Conservation (phyloP, 371 early-diverging fungal genomes). For the Mucor ambiguus region DNA sequence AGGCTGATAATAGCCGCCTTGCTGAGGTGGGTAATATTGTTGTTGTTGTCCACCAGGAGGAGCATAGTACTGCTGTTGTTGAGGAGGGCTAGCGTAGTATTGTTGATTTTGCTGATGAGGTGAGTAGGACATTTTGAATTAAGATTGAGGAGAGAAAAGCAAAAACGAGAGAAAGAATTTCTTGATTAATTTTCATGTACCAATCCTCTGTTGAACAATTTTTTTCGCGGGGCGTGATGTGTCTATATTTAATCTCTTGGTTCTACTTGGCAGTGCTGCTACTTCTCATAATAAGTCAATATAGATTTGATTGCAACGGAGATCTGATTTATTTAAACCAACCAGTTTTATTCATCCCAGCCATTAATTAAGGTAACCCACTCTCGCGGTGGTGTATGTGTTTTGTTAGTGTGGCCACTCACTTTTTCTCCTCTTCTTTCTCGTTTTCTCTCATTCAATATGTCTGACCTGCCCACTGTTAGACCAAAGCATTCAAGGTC, state of each 20-base stretch:
- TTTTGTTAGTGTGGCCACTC: background rate
- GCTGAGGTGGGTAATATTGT: constrained; percentile 22
- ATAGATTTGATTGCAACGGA: background rate
- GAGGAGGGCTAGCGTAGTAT: constrained; percentile 23
- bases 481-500: constrained; percentile 33
- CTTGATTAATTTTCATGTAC: background rate
- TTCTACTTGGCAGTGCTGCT: background rate
- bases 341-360: background rate
- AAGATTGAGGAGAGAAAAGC: constrained; percentile 1
- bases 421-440: background rate
- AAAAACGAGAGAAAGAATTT: constrained; percentile 1
- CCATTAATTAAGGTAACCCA: background rate
- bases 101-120: constrained; percentile 16
- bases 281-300: background rate
- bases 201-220: background rate
- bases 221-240: constrained; percentile 2
- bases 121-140: constrained; percentile 16
- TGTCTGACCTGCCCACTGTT: constrained; percentile 19
- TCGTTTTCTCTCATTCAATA: constrained; percentile 2
- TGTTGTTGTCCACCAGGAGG: constrained; percentile 16
- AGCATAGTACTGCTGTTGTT: constrained; percentile 19
- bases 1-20: constrained; percentile 28
- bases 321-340: constrained; percentile 4
- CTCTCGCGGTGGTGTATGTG: background rate
- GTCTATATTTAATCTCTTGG: background rate